Evolutionary conservation across 1,284 basidiomycete genomes (phyloP), one percentile per base, ranked within the genome.

Genomic region (Sporisorium reilianum): DNA sequence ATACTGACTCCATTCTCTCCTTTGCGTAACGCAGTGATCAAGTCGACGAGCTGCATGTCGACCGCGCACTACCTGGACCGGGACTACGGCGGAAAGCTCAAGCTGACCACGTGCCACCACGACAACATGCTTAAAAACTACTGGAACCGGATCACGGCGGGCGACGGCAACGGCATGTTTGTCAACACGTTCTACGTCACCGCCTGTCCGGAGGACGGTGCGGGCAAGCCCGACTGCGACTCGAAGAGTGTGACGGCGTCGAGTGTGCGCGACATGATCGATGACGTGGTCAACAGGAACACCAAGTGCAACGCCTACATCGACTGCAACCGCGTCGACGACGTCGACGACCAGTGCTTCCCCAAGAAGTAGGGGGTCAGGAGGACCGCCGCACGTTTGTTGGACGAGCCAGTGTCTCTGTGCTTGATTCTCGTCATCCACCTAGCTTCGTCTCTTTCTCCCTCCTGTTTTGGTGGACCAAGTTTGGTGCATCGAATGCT

Each of bases 271-370:
- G 16, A 55, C 54, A 46, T 46, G 3, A 9, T 64, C 8, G 44
- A 40, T 5, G 55, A 56, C 16, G 28, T 10, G 3, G 30, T 64
- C 55, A 53, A 64, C 55, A 5, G 20, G 1, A 6, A 64, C 2
- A 53, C 51, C 10, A 16, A 12, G 26, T 64, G 62, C 44, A 41
- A 58, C 14, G 55, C 62, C 18, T 12, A 41, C 16, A 46, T 64
- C 50, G 20, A 22, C 20, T 64, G 62, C 44, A 28, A 36, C 20
- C 14, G 12, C 8, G 25, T 50, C 30, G 18, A 65, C 14, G 32
- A 58, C 2, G 64, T 55, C 10, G 57, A 65, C 14, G 48, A 50
- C 0, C 36, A 65, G 41, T 65, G 64, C 57, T 52, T 46, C 34
- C 57, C n/a, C 38, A 41, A 41, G 38, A 44, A 44, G n/a, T n/a